Conservation (phyloP, 2,329 filamentous ascomycete species). For the Aspergillus ochraceoroseus region DNA sequence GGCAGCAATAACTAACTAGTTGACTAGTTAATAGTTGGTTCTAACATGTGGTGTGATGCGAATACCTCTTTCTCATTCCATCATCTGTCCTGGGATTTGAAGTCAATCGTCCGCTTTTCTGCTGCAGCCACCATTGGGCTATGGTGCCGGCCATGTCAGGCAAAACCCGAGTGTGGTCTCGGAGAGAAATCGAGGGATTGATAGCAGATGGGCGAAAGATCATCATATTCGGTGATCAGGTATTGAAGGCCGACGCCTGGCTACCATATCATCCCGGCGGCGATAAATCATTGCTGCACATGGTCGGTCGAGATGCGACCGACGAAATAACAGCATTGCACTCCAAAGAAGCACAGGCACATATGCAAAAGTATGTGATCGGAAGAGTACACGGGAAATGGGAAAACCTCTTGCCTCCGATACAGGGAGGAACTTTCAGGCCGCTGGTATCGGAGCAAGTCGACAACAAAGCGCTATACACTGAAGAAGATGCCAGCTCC, state of each 20-base stretch:
- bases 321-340: slow-evolving; percentile 95
- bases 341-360: slow-evolving; percentile 64
- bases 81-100: no score
- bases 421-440: slow-evolving; percentile 63
- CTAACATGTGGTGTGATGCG: no score
- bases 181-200: slow-evolving; percentile 71
- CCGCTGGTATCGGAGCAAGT: no score
- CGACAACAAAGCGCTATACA: no score
- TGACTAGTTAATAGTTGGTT: no score
- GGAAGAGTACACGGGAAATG: slow-evolving; percentile 73
- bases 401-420: slow-evolving; percentile 81
- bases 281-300: slow-evolving; percentile 78
- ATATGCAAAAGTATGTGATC: slow-evolving; percentile 75
- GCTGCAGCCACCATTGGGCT: no score
- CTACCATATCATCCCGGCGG: slow-evolving; percentile 85
- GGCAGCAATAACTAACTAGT: no score
- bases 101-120: no score
- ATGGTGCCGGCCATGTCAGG: no score
- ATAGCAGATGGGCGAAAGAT: slow-evolving; percentile 75
- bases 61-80: no score
- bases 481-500: no score
- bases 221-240: slow-evolving; percentile 71
- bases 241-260: slow-evolving; percentile 83
- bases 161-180: no score
- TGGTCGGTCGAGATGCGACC: slow-evolving; percentile 88